Percentiles rank a stretch among this genome's conserved stretches.
Conservation (phyloP, 257 asterid genomes). For the Solanum peruvianum region DNA sequence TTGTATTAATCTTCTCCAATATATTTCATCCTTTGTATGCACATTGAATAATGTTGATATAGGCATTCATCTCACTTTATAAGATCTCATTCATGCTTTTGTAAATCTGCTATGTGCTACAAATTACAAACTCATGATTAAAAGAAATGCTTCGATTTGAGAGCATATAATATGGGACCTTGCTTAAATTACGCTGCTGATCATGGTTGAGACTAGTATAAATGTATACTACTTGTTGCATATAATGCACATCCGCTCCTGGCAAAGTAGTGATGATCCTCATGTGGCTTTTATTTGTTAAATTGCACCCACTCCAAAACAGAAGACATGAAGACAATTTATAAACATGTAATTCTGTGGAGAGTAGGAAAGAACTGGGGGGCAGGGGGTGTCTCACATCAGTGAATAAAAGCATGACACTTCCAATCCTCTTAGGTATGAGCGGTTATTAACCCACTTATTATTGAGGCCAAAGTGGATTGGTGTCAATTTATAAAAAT, state of each 20-base stretch:
- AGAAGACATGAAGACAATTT: neutral
- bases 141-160: neutral
- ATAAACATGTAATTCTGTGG: neutral
- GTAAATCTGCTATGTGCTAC: neutral
- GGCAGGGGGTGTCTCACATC: neutral
- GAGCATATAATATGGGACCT: neutral
- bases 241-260: neutral
- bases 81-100: neutral
- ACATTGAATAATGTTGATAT: neutral
- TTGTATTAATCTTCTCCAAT: neutral
- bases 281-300: neutral
- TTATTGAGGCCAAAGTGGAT: neutral
- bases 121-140: neutral
- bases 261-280: neutral
- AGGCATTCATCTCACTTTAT: neutral
- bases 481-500: neutral
- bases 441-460: neutral
- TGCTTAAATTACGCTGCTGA: neutral
- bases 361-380: neutral
- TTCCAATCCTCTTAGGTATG: neutral
- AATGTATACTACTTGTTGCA: neutral
- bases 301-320: neutral
- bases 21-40: neutral
- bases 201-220: neutral
- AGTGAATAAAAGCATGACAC: neutral